phyloP scores from a whole-genome alignment of 768 basidiomycete species.

The Hygrocybe coccinea region DNA sequence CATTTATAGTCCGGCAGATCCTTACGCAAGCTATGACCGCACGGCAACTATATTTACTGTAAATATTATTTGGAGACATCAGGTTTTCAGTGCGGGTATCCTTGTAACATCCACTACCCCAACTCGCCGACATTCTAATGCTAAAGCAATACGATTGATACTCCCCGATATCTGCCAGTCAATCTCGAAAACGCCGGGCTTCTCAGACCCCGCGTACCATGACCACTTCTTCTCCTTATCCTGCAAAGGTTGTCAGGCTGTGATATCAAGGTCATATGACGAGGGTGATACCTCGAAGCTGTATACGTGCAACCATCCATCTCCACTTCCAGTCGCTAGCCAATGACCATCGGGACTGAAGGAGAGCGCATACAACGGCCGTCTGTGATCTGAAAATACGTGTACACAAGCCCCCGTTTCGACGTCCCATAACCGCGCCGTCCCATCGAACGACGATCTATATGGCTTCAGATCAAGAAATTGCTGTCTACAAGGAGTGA shows the following conservation, averaged over 20 bases:
- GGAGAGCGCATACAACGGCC: conserved; percentile 65
- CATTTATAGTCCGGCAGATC: not conserved
- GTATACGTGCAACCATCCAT: conserved; percentile 73
- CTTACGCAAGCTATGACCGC: not conserved
- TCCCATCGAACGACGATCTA: conserved; percentile 77
- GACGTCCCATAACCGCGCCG: conserved; percentile 80
- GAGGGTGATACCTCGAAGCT: conserved; percentile 49
- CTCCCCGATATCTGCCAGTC: conserved; percentile 59
- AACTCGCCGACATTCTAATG: conserved; percentile 63
- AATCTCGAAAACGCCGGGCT: conserved; percentile 69
- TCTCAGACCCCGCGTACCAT: conserved; percentile 55
- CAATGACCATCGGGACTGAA: conserved; percentile 73
- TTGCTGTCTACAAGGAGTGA: not conserved
- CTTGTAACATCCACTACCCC: conserved; percentile 59
- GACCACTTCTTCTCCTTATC: conserved; percentile 53
- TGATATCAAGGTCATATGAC: conserved; percentile 1
- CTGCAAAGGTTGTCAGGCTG: conserved; percentile 21
- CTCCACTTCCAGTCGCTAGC: conserved; percentile 74
- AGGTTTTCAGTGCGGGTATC: conserved; percentile 37
- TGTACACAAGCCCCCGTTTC: conserved; percentile 70
- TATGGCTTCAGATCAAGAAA: conserved; percentile 5
- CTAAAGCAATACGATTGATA: conserved; percentile 61
- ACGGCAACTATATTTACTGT: not conserved
- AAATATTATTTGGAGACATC: not conserved
- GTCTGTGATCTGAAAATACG: conserved; percentile 65